Evolutionary conservation across 228 moss, liverwort and hornwort genomes (phyloP), one percentile per base, ranked within the genome.

Genomic region (Sphagnum fallax): DNA sequence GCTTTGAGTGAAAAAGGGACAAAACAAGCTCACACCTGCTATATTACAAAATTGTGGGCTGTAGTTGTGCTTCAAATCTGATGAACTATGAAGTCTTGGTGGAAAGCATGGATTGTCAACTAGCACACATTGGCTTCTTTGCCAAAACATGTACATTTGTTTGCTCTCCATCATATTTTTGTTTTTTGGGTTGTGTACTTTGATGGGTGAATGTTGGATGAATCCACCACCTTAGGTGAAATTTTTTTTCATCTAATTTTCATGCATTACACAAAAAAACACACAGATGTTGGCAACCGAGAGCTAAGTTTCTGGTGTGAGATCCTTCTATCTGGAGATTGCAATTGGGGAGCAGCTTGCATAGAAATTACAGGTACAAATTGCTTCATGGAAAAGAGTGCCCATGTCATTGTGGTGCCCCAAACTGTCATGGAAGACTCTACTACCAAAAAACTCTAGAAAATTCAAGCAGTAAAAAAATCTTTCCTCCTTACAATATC

Each of bases 111-210:
- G 97, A 98, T 73, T 91, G 85, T 71, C 97, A 91, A 64, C 78
- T 98, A 65, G 97, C 97, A 65, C 97, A 98, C 64, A 98, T 98
- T 73, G 97, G 97, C 73, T 91, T 98, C 73, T 98, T 91, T 77
- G 91, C 97, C 75, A 88, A 93, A 77, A 87, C 16, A 98, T 87
- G 93, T 97, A 83, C 86, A 92, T 83, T 52, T 15, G 3, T 11
- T 10, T 7, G 15, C 62, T 64, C 12, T 55, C 32, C 32, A 32
- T 32, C 32, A 32, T 32, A 32, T 32, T 32, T 32, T 32, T 32
- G 32, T 1, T 32, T 1, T 32, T 32, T 32, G 32, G 32, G 32
- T 32, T 32, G 32, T 32, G 32, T 32, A 1, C 32, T 32, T 32
- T 32, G 32, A 32, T 32, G 32, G 32, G 32, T 32, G 1, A 32